Evolutionary conservation across 257 asterid species (phyloP).

Genomic region (Solanum phureja): DNA sequence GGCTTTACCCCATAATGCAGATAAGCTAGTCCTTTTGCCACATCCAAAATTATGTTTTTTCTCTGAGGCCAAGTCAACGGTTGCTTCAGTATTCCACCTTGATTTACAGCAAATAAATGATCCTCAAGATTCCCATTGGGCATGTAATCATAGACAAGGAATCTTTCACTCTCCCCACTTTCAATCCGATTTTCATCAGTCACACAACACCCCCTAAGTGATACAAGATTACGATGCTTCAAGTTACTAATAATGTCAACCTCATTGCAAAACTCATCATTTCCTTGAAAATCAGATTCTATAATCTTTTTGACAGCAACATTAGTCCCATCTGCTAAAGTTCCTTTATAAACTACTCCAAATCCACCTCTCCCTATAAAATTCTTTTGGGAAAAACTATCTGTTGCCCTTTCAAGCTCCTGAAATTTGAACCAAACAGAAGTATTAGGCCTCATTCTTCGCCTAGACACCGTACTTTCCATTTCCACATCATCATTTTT

Average conservation of each 20-base stretch:
- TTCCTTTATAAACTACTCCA: constrained; percentile 74
- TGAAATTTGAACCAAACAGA: constrained; percentile 65
- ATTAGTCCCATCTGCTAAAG: constrained; percentile 50
- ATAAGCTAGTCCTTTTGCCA: constrained; percentile 67
- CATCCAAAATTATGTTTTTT: constrained; percentile 69
- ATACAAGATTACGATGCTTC: constrained; percentile 82
- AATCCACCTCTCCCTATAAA: constrained; percentile 85
- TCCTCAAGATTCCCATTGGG: constrained; percentile 83
- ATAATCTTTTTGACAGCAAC: constrained; percentile 71
- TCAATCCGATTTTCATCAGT: constrained; percentile 22
- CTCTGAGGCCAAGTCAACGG: constrained; percentile 76
- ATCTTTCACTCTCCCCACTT: constrained; percentile 41
- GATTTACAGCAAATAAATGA: constrained; percentile 34
- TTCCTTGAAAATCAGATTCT: constrained; percentile 69
- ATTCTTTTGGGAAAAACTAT: constrained; percentile 46
- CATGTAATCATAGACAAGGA: constrained; percentile 85
- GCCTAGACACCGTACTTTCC: constrained; percentile 34
- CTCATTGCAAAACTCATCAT: constrained; percentile 78
- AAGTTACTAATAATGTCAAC: constrained; percentile 88
- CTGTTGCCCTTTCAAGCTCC: constrained; percentile 72
- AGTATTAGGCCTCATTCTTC: constrained; percentile 52
- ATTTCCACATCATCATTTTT: constrained; percentile 19
- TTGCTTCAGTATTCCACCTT: constrained; percentile 1
- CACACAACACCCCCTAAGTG: constrained; percentile 86
- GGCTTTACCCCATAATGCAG: constrained; percentile 84